Conservation (phyloP, 1,284 basidiomycete genomes). For the Ganoderma boninense region DNA sequence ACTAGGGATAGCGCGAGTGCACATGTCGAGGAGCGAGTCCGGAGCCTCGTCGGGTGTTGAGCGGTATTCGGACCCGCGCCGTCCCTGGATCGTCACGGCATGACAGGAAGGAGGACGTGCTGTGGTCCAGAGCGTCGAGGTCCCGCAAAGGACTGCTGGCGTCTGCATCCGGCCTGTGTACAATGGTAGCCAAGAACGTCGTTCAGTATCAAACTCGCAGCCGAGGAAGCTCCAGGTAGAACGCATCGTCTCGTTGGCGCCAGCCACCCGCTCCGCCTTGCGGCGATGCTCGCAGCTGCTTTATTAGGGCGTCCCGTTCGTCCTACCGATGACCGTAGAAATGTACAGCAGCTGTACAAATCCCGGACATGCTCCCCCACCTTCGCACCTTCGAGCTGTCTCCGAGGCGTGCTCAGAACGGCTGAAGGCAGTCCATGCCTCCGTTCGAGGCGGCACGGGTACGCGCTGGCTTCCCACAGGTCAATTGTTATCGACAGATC, state of each 20-base stretch:
- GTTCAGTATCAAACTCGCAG: constrained; percentile 13
- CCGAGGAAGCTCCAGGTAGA: constrained; percentile 19
- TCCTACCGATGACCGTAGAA: constrained; percentile 17
- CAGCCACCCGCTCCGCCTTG: constrained; percentile 18
- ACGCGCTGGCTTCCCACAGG: constrained; percentile 25
- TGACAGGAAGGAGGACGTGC: neutral
- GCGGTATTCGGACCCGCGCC: constrained; percentile 31
- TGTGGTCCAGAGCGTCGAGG: neutral
- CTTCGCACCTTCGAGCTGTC: constrained; percentile 28
- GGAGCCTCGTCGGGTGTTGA: constrained; percentile 30
- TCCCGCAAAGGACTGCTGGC: constrained; percentile 6
- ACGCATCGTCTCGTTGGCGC: constrained; percentile 24
- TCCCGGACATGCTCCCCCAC: constrained; percentile 23
- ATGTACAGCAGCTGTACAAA: constrained; percentile 15
- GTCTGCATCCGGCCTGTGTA: constrained; percentile 14
- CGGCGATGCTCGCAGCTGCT: constrained; percentile 15
- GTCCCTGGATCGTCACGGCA: constrained; percentile 12
- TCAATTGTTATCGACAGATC: constrained; percentile 30
- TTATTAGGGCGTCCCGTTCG: constrained; percentile 11
- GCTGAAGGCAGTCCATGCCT: constrained; percentile 18
- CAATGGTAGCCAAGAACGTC: constrained; percentile 12
- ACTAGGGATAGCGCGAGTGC: constrained; percentile 21
- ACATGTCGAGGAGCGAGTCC: constrained; percentile 25
- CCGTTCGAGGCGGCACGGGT: constrained; percentile 17
- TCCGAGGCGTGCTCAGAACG: constrained; percentile 21